Percentiles rank a stretch among this genome's conserved stretches.
phyloP scores from a whole-genome alignment of 2,329 filamentous ascomycete genomes.

The Magnaporthiopsis incrustans region DNA sequence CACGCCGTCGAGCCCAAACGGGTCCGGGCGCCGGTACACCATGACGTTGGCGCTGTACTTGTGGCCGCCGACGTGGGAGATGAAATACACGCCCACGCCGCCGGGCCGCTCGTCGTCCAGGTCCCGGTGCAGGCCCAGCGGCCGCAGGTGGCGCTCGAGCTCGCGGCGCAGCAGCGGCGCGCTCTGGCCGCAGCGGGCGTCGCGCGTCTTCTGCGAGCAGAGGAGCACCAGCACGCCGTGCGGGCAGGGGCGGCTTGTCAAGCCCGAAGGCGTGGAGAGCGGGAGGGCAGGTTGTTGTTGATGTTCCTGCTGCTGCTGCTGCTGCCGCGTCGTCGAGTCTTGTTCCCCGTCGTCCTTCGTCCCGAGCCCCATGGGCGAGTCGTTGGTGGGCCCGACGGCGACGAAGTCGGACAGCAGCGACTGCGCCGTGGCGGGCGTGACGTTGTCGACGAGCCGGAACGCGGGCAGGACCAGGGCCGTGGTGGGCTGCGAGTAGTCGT shows the following conservation, averaged over 20 bases:
- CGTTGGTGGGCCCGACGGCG: conserved; percentile 65
- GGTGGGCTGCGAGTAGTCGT: conserved; percentile 60
- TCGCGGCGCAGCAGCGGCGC: conserved; percentile 84
- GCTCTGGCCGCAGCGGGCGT: conserved; percentile 89
- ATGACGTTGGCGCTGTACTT: conserved; percentile 95
- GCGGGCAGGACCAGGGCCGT: conserved; percentile 77
- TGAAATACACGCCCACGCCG: conserved; percentile 93
- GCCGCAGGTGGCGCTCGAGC: conserved; percentile 80
- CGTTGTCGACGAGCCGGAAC: conserved; percentile 75
- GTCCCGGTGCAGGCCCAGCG: conserved; percentile 78
- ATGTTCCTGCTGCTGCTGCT: too few relatives aligned
- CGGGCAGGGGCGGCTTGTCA: conserved; percentile 56
- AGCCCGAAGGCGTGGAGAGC: conserved; percentile 16
- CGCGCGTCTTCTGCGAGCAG: conserved; percentile 90
- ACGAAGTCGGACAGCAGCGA: conserved; percentile 65
- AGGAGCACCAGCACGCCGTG: conserved; percentile 84
- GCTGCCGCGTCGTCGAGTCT: too few relatives aligned
- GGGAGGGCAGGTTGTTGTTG: conserved; percentile 9
- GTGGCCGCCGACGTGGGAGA: conserved; percentile 92
- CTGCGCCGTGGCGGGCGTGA: conserved; percentile 66
- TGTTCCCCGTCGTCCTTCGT: too few relatives aligned
- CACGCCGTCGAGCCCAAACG: conserved; percentile 45
- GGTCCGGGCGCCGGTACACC: conserved; percentile 65
- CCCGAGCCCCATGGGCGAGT: conserved; percentile 42
- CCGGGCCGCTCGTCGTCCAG: conserved; percentile 81